Conservation (phyloP, 2,329 filamentous ascomycete genomes). For the Talaromyces sp. region DNA sequence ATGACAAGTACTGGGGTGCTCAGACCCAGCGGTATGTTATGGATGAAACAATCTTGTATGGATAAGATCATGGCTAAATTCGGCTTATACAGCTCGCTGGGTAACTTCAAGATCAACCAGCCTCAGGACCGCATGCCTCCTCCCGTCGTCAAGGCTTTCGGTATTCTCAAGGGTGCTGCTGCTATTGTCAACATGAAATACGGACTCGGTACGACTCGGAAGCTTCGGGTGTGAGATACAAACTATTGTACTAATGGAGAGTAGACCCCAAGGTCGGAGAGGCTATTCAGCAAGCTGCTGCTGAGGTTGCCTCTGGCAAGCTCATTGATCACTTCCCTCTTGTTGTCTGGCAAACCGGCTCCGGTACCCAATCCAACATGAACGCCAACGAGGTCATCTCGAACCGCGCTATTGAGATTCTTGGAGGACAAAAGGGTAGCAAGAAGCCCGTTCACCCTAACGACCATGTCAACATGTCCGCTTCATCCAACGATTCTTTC, state of each 20-base stretch:
- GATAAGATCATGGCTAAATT: constrained; percentile 19
- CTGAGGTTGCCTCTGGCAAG: constrained; percentile 89
- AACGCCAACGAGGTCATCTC: constrained; percentile 99
- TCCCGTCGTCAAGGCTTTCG: constrained; percentile 86
- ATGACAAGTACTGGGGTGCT: constrained; percentile 97
- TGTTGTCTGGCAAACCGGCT: constrained; percentile 98
- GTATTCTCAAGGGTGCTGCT: constrained; percentile 93
- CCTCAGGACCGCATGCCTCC: constrained; percentile 97
- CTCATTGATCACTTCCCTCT: constrained; percentile 96
- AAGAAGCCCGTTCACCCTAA: constrained; percentile 99
- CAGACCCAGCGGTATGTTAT: constrained; percentile 72
- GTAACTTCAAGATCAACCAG: constrained; percentile 99
- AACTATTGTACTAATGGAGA: constrained; percentile 17
- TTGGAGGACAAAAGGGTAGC: constrained; percentile 86
- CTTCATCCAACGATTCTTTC: constrained; percentile 98
- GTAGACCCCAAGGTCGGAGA: constrained; percentile 80
- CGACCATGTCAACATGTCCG: constrained; percentile 99
- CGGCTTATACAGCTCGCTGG: constrained; percentile 58
- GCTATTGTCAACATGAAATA: constrained; percentile 93
- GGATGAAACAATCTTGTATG: not conserved
- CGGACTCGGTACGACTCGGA: constrained; percentile 59
- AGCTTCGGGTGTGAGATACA: not conserved
- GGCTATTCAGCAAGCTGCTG: constrained; percentile 90
- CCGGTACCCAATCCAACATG: constrained; percentile 99
- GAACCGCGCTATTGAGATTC: constrained; percentile 96